Base-by-base conservation (phyloP, 257 asterid species). In the Solanum boliviense region DNA sequence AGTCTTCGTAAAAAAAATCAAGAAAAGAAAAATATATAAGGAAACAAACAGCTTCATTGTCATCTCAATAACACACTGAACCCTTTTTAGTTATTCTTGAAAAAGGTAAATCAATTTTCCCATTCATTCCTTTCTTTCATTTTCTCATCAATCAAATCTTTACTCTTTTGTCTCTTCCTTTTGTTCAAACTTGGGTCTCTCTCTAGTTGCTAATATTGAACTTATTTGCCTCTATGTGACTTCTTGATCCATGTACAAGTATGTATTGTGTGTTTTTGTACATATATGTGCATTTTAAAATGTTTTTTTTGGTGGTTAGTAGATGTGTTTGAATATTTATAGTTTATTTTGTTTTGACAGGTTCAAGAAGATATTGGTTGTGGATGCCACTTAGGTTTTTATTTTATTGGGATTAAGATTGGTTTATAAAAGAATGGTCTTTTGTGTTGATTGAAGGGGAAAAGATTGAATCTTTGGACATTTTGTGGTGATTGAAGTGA, bases 81-180 rank as follows among this genome's bases (percentile, higher is more conserved):
- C 88, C 85, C 87, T 84, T 86, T 36, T 38, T 65, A 83, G 87
- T 87, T 86, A 75, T 88, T 86, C 89, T 91, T 74, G 82, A 89
- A 76, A 58, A 86, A 83, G 75, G 89, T 73, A 11, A 86, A 86
- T 35, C 87, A 34, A 74, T 74, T 74, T 74, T 74, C 83, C 48
- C 29, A 74, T 35, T 73, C 44, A 71, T 72, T 32, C 27, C 41
- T 21, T 72, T 41, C 82, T 73, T 73, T 73, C 62, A 35, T 79
- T 79, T 79, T 79, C 25, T 7, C 84, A 79, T 44, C 84, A 70
- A 34, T 87, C 82, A 90, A 87, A 90, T 89, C 89, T 88, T 18
- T 23, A 87, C 79, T 75, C 65, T 65, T 90, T 86, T 88, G 91
- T 88, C 87, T 41, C 31, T 34, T 82, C 58, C 20, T 7, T n/a